Evolutionary conservation across 139 green algal genomes (phyloP), one percentile per base, ranked within the genome.

Genomic region (Haematococcus sp.): DNA sequence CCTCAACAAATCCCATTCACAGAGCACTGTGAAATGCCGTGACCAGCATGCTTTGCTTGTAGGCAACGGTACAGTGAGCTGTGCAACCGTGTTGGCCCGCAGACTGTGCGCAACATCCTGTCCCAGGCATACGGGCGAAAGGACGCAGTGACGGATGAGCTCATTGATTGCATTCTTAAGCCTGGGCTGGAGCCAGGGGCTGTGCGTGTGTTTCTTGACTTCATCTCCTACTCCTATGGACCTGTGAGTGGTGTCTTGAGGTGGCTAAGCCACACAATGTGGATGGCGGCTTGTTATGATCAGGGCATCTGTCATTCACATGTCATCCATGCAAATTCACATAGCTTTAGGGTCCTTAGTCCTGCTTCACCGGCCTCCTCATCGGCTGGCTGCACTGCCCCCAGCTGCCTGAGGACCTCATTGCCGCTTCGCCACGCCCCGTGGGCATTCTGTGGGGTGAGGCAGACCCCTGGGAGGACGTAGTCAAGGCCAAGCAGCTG

Each of bases 181-280:
- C 95, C 95, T 0, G 95, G 80, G 4, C 76, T 83, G 56, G 71
- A 87, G 76, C 88, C 88, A 19, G 93, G 92, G 5, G 96, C 95
- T 0, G 91, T 90, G 22, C 76, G 91, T 35, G 95, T 99, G 23
- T 99, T 99, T 76, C 90, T 99, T 5, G 95, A 98, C 83, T 99
- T 99, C 73, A 97, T 99, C 67, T 93, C 73, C 67, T 98, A 98
- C 81, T 91, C 75, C 19, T 76, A 74, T 1, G 95, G 95, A 0
- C 95, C 95, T 2, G 71, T 78, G 71, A 83, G 70, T 69, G 2
- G 25, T n/a, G n/a, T n/a, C n/a, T n/a, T n/a, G 43, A 34, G n/a
- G 7, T 49, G 40, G 11, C 11, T 49, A 49, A 49, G 40, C n/a
- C n/a, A n/a, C n/a, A n/a, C n/a, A n/a, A n/a, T n/a, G n/a, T n/a